phyloP scores from a whole-genome alignment of 306 rosid species.

The Sechiopsis laciniata region DNA sequence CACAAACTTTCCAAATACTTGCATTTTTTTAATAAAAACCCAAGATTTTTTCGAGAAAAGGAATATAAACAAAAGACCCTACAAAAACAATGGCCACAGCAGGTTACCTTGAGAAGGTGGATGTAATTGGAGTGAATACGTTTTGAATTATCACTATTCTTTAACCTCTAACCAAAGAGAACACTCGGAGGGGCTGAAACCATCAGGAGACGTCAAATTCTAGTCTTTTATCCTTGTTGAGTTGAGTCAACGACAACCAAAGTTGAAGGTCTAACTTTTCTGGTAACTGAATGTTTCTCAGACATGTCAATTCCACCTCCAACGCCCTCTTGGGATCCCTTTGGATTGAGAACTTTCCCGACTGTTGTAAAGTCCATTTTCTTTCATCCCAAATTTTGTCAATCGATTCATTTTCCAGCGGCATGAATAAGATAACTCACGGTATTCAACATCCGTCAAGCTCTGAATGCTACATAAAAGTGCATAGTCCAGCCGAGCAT shows the following conservation, averaged over 20 bases:
- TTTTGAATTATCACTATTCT: not conserved
- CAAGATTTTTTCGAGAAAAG: not conserved
- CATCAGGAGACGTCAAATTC: not conserved
- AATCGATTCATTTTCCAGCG: not conserved
- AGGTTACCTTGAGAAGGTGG: not conserved
- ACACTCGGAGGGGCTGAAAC: not conserved
- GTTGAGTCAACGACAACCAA: not conserved
- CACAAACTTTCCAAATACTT: slow-evolving; percentile 5
- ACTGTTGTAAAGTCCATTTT: not conserved
- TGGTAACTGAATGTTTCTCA: not conserved
- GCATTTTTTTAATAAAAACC: not conserved
- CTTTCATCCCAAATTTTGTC: not conserved
- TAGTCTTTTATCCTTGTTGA: not conserved
- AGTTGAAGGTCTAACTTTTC: not conserved
- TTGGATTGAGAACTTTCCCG: not conserved
- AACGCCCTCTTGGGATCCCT: not conserved
- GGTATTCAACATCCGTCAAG: not conserved
- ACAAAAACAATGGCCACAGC: not conserved
- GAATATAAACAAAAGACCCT: not conserved
- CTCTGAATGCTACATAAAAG: not conserved
- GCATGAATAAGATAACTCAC: too few relatives aligned
- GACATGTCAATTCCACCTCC: not conserved
- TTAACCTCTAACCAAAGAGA: not conserved
- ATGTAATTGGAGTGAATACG: not conserved
- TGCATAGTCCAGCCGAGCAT: not conserved